Percentiles rank a stretch among this genome's conserved stretches.
These are phyloP conservation scores for Trichoderma simmonsii DNA, from an alignment of 2,329 filamentous ascomycete genomes.

Conservation along the genomic window DNA sequence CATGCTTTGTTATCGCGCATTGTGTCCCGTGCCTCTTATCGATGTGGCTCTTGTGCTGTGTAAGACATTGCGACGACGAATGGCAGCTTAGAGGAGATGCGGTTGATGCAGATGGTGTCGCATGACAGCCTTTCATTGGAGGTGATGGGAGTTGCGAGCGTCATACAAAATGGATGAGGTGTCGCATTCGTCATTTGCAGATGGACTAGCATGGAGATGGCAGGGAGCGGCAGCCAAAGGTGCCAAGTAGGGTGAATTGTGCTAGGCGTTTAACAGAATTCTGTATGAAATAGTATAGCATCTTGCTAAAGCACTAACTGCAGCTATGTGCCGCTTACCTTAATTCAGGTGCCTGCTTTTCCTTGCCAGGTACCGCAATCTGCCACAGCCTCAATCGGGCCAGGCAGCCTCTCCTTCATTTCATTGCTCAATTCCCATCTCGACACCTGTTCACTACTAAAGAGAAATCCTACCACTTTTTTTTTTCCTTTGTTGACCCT, in stretches of 20 bases:
- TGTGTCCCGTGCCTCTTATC: background rate
- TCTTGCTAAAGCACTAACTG: background rate
- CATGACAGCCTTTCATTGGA: constrained; percentile 4
- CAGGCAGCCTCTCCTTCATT: constrained; percentile 6
- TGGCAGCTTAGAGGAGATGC: background rate
- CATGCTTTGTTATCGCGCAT: background rate
- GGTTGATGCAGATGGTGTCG: background rate
- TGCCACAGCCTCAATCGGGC: constrained; percentile 4
- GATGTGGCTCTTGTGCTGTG: background rate
- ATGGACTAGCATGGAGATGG: background rate
- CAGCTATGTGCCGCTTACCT: background rate
- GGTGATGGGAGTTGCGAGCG: background rate
- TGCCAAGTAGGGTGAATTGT: background rate
- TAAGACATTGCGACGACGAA: background rate
- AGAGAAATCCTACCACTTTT: background rate
- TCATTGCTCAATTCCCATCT: constrained; percentile 11
- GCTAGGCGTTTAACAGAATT: background rate
- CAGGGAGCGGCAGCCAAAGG: background rate
- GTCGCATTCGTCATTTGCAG: constrained; percentile 12
- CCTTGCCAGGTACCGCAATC: constrained; percentile 1
- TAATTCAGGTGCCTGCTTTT: background rate
- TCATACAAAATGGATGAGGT: constrained; percentile 7
- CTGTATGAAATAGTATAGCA: rapidly evolving
- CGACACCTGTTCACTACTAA: constrained; percentile 4
- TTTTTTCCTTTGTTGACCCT: background rate